A percentile compares a stretch with the other conserved stretches of the same genome.
Conservation (phyloP, 768 basidiomycete genomes). For the Rhodotorula paludigena region DNA sequence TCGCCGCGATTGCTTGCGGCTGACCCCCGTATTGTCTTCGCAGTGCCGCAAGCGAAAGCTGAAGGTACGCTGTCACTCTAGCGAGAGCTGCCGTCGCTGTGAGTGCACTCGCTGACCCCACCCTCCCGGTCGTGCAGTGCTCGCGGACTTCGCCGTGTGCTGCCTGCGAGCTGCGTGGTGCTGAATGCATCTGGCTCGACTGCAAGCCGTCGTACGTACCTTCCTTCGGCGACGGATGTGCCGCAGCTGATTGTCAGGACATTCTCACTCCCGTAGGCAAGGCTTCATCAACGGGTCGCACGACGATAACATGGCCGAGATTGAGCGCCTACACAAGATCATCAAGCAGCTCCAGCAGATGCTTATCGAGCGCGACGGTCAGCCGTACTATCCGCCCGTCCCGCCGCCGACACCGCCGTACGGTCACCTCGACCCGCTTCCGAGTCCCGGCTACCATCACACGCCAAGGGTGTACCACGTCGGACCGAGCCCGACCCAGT, state of each 20-base stretch:
- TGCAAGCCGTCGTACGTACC: neutral
- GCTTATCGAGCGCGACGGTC: conserved; percentile 4
- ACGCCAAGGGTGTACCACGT: no score
- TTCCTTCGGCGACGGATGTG: neutral
- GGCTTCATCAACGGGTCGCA: neutral
- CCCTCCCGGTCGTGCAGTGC: no score
- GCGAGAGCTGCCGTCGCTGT: no score
- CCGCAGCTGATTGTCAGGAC: no score
- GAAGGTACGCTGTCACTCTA: neutral
- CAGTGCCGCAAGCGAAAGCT: conserved; percentile 2
- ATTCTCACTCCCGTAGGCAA: neutral
- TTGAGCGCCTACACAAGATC: conserved; percentile 1
- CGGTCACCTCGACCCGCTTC: neutral
- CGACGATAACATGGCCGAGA: neutral
- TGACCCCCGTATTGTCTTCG: neutral
- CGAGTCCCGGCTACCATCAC: neutral
- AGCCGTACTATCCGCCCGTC: neutral
- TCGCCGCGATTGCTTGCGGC: no score
- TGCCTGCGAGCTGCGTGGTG: neutral
- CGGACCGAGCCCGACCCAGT: no score
- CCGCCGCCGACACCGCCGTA: neutral
- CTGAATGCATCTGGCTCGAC: neutral
- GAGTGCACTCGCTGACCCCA: no score
- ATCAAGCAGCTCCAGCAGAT: conserved; percentile 2
- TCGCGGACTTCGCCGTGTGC: conserved; percentile 3